These are phyloP conservation scores for Daldinia vernicosa DNA, from an alignment of 495 filamentous ascomycete species.

Conservation along the genomic window DNA sequence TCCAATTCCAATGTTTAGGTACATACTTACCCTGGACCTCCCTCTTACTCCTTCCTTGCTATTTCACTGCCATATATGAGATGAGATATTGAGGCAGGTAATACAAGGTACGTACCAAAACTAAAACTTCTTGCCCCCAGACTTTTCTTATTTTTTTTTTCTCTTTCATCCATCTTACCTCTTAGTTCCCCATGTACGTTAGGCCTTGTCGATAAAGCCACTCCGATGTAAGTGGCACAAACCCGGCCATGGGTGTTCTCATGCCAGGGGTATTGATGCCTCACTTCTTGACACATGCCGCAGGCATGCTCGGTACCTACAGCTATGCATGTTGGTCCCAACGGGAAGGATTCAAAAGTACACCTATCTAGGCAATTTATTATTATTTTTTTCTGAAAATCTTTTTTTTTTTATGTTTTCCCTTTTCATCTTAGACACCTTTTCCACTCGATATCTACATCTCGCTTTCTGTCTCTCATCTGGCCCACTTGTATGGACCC, in stretches of 20 bases:
- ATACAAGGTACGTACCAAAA: slow-evolving; percentile 1
- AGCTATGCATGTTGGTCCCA: slow-evolving; percentile 25
- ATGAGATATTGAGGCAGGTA: neutral
- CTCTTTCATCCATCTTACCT: slow-evolving; percentile 6
- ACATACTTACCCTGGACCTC: neutral
- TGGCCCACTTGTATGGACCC: slow-evolving; percentile 31
- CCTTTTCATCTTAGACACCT: slow-evolving; percentile 11
- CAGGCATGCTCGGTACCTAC: slow-evolving; percentile 33
- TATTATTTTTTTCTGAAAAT: slow-evolving; percentile 6
- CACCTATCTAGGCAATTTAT: slow-evolving; percentile 10
- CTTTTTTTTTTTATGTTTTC: slow-evolving; percentile 12
- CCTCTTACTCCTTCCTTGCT: neutral
- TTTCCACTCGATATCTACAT: slow-evolving; percentile 18
- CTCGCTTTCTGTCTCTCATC: slow-evolving; percentile 1
- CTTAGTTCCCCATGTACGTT: neutral
- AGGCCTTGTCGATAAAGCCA: slow-evolving; percentile 27
- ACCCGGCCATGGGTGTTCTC: neutral
- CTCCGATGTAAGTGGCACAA: slow-evolving; percentile 17
- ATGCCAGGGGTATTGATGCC: slow-evolving; percentile 5
- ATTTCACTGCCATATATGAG: neutral
- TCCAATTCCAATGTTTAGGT: neutral
- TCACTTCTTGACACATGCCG: slow-evolving; percentile 30
- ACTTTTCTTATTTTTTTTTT: neutral
- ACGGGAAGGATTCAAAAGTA: slow-evolving; percentile 33
- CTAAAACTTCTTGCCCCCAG: slow-evolving; percentile 22